Evolutionary conservation across 2,329 filamentous ascomycete species (phyloP).

Genomic region (Sporothrix pallida): DNA sequence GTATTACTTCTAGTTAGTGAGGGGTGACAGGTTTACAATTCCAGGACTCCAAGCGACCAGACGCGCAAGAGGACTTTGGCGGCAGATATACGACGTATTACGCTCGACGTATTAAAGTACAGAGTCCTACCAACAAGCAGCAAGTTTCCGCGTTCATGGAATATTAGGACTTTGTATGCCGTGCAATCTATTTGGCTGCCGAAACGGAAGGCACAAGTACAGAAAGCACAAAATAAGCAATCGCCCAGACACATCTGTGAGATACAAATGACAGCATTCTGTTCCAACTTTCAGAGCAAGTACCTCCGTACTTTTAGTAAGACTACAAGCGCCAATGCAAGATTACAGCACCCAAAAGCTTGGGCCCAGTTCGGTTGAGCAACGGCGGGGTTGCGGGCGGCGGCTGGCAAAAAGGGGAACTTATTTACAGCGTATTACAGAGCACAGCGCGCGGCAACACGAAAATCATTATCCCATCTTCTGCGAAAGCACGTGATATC

Average conservation of each 20-base stretch:
- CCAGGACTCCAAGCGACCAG: not conserved
- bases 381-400: conserved; percentile 10
- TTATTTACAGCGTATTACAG: no score
- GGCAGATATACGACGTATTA: not conserved
- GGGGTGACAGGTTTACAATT: not conserved
- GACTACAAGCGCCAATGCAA: conserved; percentile 13
- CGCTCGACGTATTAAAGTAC: not conserved
- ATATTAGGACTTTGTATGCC: not conserved
- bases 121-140: not conserved
- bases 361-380: conserved; percentile 1
- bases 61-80: not conserved
- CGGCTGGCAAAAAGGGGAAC: not conserved
- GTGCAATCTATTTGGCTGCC: conserved; percentile 7
- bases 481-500: conserved; percentile 24
- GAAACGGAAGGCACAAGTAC: conserved; percentile 1
- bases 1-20: not conserved
- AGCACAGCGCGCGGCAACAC: not conserved
- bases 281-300: conserved; percentile 1
- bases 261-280: not conserved
- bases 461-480: conserved; percentile 5
- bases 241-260: no score
- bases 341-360: conserved; percentile 23
- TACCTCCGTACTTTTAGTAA: no score
- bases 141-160: not conserved
- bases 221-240: not conserved